Percentiles rank a stretch among this genome's conserved stretches.
These are phyloP conservation scores for Withania somnifera DNA, from an alignment of 305 asterid species.

Conservation along the genomic window DNA sequence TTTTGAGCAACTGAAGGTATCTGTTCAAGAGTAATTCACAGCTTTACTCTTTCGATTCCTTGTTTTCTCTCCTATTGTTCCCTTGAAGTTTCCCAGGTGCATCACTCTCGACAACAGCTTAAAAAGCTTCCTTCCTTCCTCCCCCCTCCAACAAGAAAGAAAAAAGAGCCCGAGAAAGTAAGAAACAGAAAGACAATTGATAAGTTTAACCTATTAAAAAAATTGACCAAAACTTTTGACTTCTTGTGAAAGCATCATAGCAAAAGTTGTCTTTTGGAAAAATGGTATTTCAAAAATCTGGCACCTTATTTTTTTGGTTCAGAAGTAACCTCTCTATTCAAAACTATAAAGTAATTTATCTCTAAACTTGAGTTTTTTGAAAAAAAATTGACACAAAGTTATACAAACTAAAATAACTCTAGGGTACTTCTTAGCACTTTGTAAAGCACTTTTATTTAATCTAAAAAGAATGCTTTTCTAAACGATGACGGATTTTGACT, in stretches of 20 bases:
- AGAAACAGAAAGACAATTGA: background rate
- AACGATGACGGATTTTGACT: background rate
- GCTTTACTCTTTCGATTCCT: no score
- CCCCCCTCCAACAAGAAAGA: no score
- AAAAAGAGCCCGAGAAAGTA: no score
- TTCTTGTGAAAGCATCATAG: background rate
- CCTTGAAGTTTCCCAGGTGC: no score
- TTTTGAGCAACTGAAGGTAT: no score
- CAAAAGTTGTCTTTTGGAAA: background rate
- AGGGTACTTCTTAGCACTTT: background rate
- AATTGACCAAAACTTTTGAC: background rate
- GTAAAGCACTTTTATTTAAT: background rate
- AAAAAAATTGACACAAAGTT: background rate
- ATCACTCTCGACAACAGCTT: background rate
- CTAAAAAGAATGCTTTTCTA: background rate
- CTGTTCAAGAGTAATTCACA: no score
- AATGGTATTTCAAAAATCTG: background rate
- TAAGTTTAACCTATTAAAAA: background rate
- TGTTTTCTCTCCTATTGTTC: no score
- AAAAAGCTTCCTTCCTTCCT: no score
- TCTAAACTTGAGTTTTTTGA: background rate
- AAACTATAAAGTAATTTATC: background rate
- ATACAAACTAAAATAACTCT: background rate
- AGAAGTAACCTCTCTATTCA: background rate
- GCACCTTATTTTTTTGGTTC: background rate